Base-by-base conservation (phyloP, 1,139 yeast genomes). In the Scheffersomyces stambukii region DNA sequence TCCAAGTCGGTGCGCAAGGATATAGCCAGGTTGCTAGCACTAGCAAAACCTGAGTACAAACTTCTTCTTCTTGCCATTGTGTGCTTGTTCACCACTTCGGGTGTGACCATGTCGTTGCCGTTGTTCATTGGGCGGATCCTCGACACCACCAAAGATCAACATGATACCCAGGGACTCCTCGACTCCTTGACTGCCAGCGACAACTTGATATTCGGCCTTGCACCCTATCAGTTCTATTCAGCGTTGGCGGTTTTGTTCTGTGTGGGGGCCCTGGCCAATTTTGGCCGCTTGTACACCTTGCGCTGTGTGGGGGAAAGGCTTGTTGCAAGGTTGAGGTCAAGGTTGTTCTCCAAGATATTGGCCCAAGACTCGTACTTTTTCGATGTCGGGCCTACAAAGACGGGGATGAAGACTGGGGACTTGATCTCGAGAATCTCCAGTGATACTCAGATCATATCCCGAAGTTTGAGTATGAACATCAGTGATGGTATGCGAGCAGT, bases 351-450 rank as follows among this genome's bases (percentile, higher is more conserved):
- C 53, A 79, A 76, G 39, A 80, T 91, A 4, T 64, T 89, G 38
- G 73, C 80, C 15, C 96, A 88, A 49, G 97, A 91, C 54, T 83
- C 94, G 32, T 91, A 84, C 52, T 91, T 91, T 51, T 91, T 84
- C 50, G 97, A 91, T 50, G 79, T 83, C 12, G 89, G 93, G 37
- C 72, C 72, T 6, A 46, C 50, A 13, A 52, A 53, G 23, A 36
- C 36, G 1, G 72, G 73, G 6, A 66, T 67, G 71, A 81, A 91
- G 48, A 94, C 89, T 1, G 98, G 97, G 23, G 98, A 91, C 52
- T 66, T 91, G 49, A 86, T 91, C 27, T 85, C 96, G 5, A 65
- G 97, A 37, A 62, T 91, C 21, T 79, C 95, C 14, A 78, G 85
- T 24, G 98, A 91, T 52, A 89, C 96, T 1, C 89, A 83, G 48